These are phyloP conservation scores for Solioccasus polychromus DNA, from an alignment of 768 basidiomycete genomes.

Conservation along the genomic window DNA sequence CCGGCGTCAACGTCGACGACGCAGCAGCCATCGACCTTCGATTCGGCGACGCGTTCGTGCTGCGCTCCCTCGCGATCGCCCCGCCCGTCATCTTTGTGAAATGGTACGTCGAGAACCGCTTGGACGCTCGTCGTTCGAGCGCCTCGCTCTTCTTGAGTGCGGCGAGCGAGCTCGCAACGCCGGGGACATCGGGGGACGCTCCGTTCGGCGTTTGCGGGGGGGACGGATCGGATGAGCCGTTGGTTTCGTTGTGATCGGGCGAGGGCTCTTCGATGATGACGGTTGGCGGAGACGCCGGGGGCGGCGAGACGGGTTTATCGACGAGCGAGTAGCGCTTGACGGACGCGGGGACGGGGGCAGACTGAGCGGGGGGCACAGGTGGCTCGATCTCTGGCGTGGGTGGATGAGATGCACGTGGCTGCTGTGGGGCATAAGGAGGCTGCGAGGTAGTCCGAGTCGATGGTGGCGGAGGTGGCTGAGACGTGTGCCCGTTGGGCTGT, in stretches of 20 bases:
- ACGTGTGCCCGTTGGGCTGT: no score
- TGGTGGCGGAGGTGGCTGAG: no score
- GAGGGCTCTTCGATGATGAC: constrained; percentile 41
- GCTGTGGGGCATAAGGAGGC: constrained; percentile 1
- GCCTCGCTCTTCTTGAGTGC: constrained; percentile 85
- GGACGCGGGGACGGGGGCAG: constrained; percentile 50
- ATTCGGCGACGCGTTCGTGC: constrained; percentile 48
- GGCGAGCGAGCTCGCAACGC: constrained; percentile 77
- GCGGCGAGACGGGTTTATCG: constrained; percentile 56
- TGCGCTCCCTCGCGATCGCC: constrained; percentile 44
- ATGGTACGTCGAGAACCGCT: constrained; percentile 93
- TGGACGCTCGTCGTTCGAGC: constrained; percentile 88
- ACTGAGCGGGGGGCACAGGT: constrained; percentile 23
- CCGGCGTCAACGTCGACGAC: constrained; percentile 59
- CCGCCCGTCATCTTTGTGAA: constrained; percentile 88
- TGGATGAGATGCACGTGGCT: constrained; percentile 12
- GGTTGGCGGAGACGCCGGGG: constrained; percentile 43
- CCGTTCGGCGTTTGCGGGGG: constrained; percentile 39
- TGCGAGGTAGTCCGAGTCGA: constrained; percentile 9
- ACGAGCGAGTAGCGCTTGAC: constrained; percentile 80
- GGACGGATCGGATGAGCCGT: constrained; percentile 25
- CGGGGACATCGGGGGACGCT: constrained; percentile 49
- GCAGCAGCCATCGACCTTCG: constrained; percentile 68
- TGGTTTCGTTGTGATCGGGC: constrained; percentile 22
- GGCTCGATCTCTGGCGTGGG: constrained; percentile 25